Percentiles rank a stretch among this genome's conserved stretches.
These are phyloP conservation scores for Pyricularia pennisetigena DNA, from an alignment of 2,329 filamentous ascomycete species.

Conservation along the genomic window DNA sequence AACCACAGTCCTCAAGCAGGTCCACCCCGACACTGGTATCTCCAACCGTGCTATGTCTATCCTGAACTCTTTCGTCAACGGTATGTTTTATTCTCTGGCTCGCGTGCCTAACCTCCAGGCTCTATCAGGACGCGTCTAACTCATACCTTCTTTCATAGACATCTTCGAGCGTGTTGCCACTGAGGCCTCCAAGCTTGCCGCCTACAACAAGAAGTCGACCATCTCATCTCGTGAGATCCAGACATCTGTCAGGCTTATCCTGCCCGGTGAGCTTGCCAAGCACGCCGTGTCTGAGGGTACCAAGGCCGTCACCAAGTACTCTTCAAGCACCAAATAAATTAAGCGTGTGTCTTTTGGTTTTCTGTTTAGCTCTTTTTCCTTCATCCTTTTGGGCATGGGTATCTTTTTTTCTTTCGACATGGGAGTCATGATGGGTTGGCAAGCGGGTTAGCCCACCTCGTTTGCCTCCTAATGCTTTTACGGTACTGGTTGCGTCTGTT, in stretches of 20 bases:
- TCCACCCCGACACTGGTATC: constrained; percentile 99
- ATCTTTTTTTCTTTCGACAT: constrained; percentile 36
- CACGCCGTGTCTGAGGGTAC: constrained; percentile 99
- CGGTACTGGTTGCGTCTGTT: constrained; percentile 51
- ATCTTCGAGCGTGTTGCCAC: constrained; percentile 99
- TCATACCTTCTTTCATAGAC: constrained; percentile 43
- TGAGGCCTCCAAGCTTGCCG: constrained; percentile 96
- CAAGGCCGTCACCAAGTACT: constrained; percentile 99
- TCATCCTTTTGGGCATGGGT: constrained; percentile 46
- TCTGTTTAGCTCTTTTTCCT: constrained; percentile 39
- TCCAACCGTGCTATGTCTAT: constrained; percentile 99
- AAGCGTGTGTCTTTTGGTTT: constrained; percentile 27
- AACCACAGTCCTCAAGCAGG: constrained; percentile 88
- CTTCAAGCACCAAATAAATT: constrained; percentile 92
- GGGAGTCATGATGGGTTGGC: constrained; percentile 49
- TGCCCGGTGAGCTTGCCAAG: constrained; percentile 98
- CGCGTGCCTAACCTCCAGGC: too few relatives aligned
- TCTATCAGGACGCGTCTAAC: constrained; percentile 8
- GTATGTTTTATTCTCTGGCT: constrained; percentile 37
- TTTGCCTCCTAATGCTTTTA: constrained; percentile 63
- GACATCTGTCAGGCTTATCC: constrained; percentile 96
- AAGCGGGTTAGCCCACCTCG: constrained; percentile 29
- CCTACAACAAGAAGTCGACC: constrained; percentile 99
- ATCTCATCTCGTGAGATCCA: constrained; percentile 99
- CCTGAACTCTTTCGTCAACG: constrained; percentile 99